Conservation (phyloP, 1,284 basidiomycete species). For the Boletus smithii region DNA sequence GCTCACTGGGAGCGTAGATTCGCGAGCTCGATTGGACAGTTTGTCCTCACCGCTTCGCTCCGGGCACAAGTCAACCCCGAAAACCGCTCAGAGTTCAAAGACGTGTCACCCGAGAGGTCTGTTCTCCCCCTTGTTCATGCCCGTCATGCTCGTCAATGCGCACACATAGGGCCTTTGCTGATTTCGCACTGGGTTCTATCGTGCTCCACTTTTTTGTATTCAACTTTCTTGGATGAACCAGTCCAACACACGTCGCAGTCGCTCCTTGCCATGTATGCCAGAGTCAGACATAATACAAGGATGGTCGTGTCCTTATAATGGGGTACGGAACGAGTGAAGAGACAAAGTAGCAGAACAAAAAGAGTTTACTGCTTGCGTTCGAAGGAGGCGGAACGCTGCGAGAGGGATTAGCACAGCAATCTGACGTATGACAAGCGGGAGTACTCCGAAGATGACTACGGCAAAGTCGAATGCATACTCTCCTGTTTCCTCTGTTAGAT, state of each 20-base stretch:
- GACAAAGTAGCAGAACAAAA: no score
- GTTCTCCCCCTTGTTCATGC: slow-evolving; percentile 10
- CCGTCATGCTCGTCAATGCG: slow-evolving; percentile 2
- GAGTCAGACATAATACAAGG: no score
- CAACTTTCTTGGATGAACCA: slow-evolving; percentile 82
- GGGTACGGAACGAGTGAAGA: no score
- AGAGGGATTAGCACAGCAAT: slow-evolving; percentile 5
- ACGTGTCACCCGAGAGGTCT: slow-evolving; percentile 92
- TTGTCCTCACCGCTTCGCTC: slow-evolving; percentile 90
- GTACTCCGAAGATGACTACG: slow-evolving; percentile 74
- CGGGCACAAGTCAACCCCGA: slow-evolving; percentile 89
- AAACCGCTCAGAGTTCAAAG: slow-evolving; percentile 78
- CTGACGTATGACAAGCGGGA: slow-evolving; percentile 26
- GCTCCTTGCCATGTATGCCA: no score
- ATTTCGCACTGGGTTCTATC: slow-evolving; percentile 92
- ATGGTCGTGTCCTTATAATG: no score
- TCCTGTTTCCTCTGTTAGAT: slow-evolving; percentile 35
- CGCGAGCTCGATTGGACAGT: slow-evolving; percentile 91
- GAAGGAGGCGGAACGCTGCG: slow-evolving; percentile 69
- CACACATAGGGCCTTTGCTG: slow-evolving; percentile 84
- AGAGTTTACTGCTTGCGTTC: slow-evolving; percentile 48
- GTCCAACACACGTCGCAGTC: no score
- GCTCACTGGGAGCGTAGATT: slow-evolving; percentile 61
- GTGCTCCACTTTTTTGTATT: slow-evolving; percentile 98
- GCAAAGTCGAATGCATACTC: slow-evolving; percentile 83